Evolutionary conservation across 192 early-diverging fungal genomes (phyloP).

Genomic region (Coemansia sp.): DNA sequence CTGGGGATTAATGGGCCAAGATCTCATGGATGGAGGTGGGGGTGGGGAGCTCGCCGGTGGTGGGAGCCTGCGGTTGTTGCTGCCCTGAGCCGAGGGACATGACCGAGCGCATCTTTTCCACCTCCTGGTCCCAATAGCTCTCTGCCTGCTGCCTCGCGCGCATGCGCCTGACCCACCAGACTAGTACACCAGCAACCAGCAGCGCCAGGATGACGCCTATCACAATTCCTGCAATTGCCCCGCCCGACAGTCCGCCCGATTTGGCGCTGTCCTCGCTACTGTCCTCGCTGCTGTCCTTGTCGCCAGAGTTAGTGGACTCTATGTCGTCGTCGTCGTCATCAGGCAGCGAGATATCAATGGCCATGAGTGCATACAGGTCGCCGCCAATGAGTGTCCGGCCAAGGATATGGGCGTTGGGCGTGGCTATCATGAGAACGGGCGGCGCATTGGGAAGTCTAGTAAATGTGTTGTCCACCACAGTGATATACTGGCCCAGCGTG

Average conservation of each 20-base stretch:
- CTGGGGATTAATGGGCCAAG: too few species aligned
- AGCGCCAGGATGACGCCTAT: neutral
- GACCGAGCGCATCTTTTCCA: neutral
- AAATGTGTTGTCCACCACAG: too few species aligned
- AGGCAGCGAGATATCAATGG: too few species aligned
- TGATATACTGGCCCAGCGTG: too few species aligned
- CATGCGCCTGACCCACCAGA: too few species aligned
- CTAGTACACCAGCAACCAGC: neutral
- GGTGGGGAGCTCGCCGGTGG: too few species aligned
- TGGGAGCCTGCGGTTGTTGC: too few species aligned
- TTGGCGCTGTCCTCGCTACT: neutral
- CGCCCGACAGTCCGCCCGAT: neutral
- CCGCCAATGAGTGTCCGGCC: neutral
- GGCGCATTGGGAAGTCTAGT: too few species aligned
- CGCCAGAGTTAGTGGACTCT: too few species aligned
- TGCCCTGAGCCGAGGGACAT: neutral
- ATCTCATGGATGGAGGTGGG: neutral
- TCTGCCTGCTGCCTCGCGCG: neutral
- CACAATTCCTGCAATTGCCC: slow-evolving; percentile 1
- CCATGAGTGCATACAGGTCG: slow-evolving; percentile 1
- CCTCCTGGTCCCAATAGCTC: neutral
- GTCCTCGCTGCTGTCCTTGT: neutral
- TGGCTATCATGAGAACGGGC: neutral
- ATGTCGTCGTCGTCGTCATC: neutral
- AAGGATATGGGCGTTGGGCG: neutral